phyloP scores from a whole-genome alignment of 1,139 yeast genomes.

The Candida frijolesensis region DNA sequence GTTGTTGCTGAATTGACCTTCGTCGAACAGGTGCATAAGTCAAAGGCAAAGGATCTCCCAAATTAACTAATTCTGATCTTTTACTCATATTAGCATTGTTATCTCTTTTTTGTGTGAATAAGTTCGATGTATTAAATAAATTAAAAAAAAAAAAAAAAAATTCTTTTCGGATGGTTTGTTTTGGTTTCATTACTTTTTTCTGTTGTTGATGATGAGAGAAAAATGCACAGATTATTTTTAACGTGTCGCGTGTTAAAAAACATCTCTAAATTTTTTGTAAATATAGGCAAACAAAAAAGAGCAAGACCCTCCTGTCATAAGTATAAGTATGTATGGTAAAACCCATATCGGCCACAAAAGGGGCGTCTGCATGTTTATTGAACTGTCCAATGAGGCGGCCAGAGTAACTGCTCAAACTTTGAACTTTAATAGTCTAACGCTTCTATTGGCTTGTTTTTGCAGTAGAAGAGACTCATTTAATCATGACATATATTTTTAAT shows the following conservation, averaged over 20 bases:
- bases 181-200: constrained; percentile 3
- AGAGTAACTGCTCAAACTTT: too few species aligned
- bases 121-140: not conserved
- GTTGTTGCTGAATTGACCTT: constrained; percentile 1
- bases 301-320: too few species aligned
- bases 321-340: not conserved
- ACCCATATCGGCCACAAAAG: too few species aligned
- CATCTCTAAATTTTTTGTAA: not conserved
- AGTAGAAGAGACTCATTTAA: not conserved
- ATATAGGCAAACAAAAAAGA: not conserved
- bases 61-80: constrained; percentile 14
- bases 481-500: not conserved
- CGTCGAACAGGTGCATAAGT: constrained; percentile 25
- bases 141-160: not conserved
- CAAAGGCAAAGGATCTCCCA: constrained; percentile 43
- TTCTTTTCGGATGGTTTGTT: constrained; percentile 1
- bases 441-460: not conserved
- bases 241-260: constrained; percentile 6
- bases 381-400: not conserved
- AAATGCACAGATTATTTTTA: not conserved
- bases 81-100: constrained; percentile 14
- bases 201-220: not conserved
- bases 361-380: too few species aligned
- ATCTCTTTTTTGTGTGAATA: constrained; percentile 1
- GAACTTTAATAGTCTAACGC: too few species aligned